Evolutionary conservation across 2,329 filamentous ascomycete genomes (phyloP).

Genomic region (Paecilomyces sp.): DNA sequence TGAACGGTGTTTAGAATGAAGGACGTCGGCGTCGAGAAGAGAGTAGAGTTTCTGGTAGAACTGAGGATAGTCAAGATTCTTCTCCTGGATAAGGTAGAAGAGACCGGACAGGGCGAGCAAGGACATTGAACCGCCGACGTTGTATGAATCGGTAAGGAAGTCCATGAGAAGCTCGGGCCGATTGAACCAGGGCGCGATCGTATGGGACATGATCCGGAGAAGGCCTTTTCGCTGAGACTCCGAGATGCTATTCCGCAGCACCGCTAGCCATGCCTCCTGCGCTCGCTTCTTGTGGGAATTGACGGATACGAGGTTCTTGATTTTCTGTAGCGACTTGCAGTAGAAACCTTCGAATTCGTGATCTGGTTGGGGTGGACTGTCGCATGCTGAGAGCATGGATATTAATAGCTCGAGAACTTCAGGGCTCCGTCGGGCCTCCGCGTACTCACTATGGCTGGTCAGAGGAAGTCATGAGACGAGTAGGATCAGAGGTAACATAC

Average conservation of each 20-base stretch:
- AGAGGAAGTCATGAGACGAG: background rate
- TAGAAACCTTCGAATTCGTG: slow-evolving; percentile 32
- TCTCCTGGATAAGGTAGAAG: slow-evolving; percentile 87
- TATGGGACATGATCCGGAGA: slow-evolving; percentile 65
- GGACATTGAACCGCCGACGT: slow-evolving; percentile 77
- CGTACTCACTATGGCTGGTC: slow-evolving; percentile 25
- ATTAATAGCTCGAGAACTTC: slow-evolving; percentile 29
- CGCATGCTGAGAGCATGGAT: slow-evolving; percentile 44
- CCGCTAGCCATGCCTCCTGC: slow-evolving; percentile 77
- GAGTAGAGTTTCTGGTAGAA: slow-evolving; percentile 96
- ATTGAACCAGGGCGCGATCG: slow-evolving; percentile 82
- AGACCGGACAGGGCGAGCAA: slow-evolving; percentile 85
- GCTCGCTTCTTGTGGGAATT: slow-evolving; percentile 69
- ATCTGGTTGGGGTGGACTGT: slow-evolving; percentile 54
- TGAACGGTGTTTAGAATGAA: slow-evolving; percentile 92
- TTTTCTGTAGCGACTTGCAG: slow-evolving; percentile 52
- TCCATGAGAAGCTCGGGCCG: slow-evolving; percentile 88
- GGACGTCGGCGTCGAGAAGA: slow-evolving; percentile 72
- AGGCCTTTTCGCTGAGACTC: slow-evolving; percentile 73
- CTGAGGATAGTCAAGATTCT: slow-evolving; percentile 90
- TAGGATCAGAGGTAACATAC: slow-evolving; percentile 43
- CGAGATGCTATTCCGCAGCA: slow-evolving; percentile 59
- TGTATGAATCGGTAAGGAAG: slow-evolving; percentile 91
- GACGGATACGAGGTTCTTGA: slow-evolving; percentile 60
- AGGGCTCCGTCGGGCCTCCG: slow-evolving; percentile 16